phyloP scores from a whole-genome alignment of 768 basidiomycete genomes.

The Podaxis sp. region DNA sequence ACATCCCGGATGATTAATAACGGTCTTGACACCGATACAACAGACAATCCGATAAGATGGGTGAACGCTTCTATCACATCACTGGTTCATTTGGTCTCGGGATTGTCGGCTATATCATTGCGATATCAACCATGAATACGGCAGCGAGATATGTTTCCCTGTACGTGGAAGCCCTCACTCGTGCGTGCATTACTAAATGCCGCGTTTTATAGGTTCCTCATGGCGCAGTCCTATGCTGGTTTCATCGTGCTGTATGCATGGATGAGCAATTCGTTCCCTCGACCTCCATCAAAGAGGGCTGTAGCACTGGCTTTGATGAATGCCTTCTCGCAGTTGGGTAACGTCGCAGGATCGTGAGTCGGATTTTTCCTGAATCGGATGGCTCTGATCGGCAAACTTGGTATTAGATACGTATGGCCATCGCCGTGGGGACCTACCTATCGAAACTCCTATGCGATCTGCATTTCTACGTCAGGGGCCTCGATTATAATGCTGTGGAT shows the following conservation, averaged over 20 bases:
- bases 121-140: constrained; percentile 68
- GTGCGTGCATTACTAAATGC: background rate
- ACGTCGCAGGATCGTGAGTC: constrained; percentile 80
- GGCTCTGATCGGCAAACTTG: constrained; percentile 12
- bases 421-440: constrained; percentile 68
- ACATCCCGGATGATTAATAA: background rate
- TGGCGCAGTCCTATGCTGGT: constrained; percentile 76
- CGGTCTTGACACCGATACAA: constrained; percentile 1
- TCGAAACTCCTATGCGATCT: constrained; percentile 68
- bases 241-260: constrained; percentile 61
- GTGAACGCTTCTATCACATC: constrained; percentile 79
- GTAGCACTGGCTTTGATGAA: constrained; percentile 81
- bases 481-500: constrained; percentile 53
- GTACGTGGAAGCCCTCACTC: constrained; percentile 34
- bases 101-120: constrained; percentile 72
- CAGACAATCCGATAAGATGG: constrained; percentile 74
- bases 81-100: constrained; percentile 55
- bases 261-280: constrained; percentile 58
- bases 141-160: constrained; percentile 70
- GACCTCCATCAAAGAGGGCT: constrained; percentile 79
- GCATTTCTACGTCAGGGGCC: constrained; percentile 56
- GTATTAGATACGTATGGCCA: constrained; percentile 64
- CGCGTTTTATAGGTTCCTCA: constrained; percentile 51
- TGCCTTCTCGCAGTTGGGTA: constrained; percentile 80
- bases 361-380: constrained; percentile 1